Evolutionary conservation across 2,329 filamentous ascomycete genomes (phyloP).

Genomic region (Fusarium subglutinans): DNA sequence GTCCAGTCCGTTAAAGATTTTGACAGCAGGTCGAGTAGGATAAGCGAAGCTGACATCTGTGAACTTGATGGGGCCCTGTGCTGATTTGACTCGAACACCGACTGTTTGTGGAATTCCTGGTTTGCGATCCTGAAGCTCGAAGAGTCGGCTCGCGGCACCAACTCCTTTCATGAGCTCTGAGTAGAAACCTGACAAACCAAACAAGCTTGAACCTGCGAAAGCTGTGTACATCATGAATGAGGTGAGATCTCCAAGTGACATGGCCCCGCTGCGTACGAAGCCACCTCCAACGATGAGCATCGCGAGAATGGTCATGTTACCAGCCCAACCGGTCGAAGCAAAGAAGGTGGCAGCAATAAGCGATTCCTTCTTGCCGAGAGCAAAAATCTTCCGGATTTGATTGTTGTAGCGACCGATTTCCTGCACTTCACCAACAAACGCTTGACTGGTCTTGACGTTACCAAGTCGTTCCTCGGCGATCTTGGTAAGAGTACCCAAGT

Average conservation of each 20-base stretch:
- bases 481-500: conserved; percentile 90
- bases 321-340: conserved; percentile 84
- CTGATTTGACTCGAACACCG: conserved; percentile 80
- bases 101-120: conserved; percentile 88
- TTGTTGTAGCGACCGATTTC: conserved; percentile 92
- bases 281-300: conserved; percentile 90
- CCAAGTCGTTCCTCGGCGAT: conserved; percentile 98
- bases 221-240: conserved; percentile 99
- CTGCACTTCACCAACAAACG: conserved; percentile 91
- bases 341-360: conserved; percentile 93
- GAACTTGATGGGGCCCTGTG: conserved; percentile 89
- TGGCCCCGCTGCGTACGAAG: conserved; percentile 85
- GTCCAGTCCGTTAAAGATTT: conserved; percentile 86
- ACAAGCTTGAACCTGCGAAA: conserved; percentile 84
- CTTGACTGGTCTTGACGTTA: conserved; percentile 95
- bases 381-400: conserved; percentile 92
- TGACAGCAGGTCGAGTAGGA: conserved; percentile 89
- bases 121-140: conserved; percentile 91
- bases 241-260: conserved; percentile 91
- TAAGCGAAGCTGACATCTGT: conserved; percentile 88
- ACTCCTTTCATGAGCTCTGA: conserved; percentile 99
- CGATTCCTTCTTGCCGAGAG: conserved; percentile 86
- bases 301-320: conserved; percentile 94
- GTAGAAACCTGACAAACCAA: conserved; percentile 95
- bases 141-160: conserved; percentile 93